Percentiles rank a stretch among this genome's conserved stretches.
These are phyloP conservation scores for Chrysoporthe austroafricana DNA, from an alignment of 2,329 filamentous ascomycete genomes.

Conservation along the genomic window DNA sequence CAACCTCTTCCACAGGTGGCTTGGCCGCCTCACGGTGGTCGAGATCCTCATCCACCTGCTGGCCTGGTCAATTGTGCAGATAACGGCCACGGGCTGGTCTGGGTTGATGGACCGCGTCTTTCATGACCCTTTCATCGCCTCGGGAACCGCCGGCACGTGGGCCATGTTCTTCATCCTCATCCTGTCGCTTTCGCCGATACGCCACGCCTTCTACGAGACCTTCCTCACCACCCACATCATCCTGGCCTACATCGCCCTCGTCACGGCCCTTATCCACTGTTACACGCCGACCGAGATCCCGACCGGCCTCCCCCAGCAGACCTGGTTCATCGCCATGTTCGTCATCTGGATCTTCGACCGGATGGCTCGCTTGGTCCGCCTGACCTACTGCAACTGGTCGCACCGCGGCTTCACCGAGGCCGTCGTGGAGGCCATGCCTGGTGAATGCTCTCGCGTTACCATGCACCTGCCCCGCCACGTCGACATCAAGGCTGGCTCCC, in stretches of 20 bases:
- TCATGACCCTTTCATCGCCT: conserved; percentile 66
- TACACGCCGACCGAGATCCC: conserved; percentile 62
- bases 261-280: conserved; percentile 80
- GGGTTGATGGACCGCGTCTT: conserved; percentile 59
- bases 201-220: conserved; percentile 96
- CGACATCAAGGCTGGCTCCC: conserved; percentile 70
- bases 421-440: conserved; percentile 68
- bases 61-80: conserved; percentile 75
- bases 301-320: conserved; percentile 70
- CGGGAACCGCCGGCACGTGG: conserved; percentile 64
- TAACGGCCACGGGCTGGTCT: conserved; percentile 65
- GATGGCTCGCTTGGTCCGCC: conserved; percentile 62
- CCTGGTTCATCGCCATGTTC: conserved; percentile 75
- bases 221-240: conserved; percentile 88
- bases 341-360: conserved; percentile 79
- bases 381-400: conserved; percentile 70
- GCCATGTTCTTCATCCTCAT: conserved; percentile 70
- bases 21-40: conserved; percentile 72
- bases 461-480: conserved; percentile 70
- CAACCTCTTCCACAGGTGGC: conserved; percentile 86
- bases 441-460: conserved; percentile 72
- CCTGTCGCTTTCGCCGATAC: conserved; percentile 75
- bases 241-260: conserved; percentile 69
- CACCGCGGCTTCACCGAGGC: conserved; percentile 64
- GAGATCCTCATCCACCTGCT: conserved; percentile 72